These are phyloP conservation scores for Fusarium duplospermum DNA, from an alignment of 2,329 filamentous ascomycete species.

Conservation along the genomic window DNA sequence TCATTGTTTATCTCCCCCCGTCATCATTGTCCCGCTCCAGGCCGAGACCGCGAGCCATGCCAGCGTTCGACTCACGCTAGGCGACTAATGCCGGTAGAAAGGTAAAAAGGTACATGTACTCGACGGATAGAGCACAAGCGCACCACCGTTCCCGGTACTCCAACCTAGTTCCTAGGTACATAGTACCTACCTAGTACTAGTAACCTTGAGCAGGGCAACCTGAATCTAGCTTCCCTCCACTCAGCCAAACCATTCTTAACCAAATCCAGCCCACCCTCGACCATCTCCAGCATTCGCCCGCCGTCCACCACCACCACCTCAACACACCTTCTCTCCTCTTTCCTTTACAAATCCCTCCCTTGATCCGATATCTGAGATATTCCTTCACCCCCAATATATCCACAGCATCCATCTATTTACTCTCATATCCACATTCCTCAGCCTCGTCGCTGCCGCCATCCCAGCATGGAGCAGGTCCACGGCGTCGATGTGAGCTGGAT, in stretches of 20 bases:
- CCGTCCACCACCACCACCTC: constrained; percentile 30
- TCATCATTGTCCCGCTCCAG: constrained; percentile 23
- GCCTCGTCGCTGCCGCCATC: constrained; percentile 26
- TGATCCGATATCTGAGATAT: constrained; percentile 10
- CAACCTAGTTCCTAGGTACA: background rate
- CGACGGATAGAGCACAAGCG: constrained; percentile 16
- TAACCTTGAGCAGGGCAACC: background rate
- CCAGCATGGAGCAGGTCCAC: constrained; percentile 81
- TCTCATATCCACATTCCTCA: constrained; percentile 6
- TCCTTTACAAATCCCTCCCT: constrained; percentile 13
- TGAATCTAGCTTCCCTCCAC: constrained; percentile 25
- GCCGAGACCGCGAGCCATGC: constrained; percentile 27
- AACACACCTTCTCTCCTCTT: constrained; percentile 28
- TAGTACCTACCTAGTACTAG: background rate
- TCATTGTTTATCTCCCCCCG: background rate
- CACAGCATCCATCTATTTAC: background rate
- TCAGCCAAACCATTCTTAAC: constrained; percentile 5
- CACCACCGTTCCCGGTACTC: constrained; percentile 23
- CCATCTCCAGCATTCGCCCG: constrained; percentile 37
- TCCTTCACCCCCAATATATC: constrained; percentile 7
- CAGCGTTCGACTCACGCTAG: constrained; percentile 19
- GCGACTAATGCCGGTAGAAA: constrained; percentile 16
- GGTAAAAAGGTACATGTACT: constrained; percentile 32
- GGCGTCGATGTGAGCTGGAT: constrained; percentile 93
- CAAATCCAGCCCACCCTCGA: constrained; percentile 27